These are phyloP conservation scores for Abrus pulchellus DNA, from an alignment of 306 rosid species.

Conservation along the genomic window DNA sequence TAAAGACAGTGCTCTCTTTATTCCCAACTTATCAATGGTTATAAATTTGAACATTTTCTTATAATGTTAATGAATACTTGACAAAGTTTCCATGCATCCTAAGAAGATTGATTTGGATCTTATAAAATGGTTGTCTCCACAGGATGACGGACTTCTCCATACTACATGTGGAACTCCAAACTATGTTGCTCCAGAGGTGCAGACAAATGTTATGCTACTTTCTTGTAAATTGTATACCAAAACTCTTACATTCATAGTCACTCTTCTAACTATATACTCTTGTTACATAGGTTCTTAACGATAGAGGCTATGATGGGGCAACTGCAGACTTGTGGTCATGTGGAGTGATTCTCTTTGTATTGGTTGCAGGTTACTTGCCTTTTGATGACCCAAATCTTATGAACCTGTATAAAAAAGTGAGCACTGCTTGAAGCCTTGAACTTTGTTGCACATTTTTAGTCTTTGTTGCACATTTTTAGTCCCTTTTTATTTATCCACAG, in stretches of 20 bases:
- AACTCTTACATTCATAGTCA: slow-evolving; percentile 22
- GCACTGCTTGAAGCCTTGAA: slow-evolving; percentile 49
- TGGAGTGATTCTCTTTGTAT: slow-evolving; percentile 98
- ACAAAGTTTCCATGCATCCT: slow-evolving; percentile 22
- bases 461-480: slow-evolving; percentile 22
- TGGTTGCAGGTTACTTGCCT: slow-evolving; percentile 99
- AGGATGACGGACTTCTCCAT: slow-evolving; percentile 98
- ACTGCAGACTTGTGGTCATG: slow-evolving; percentile 99
- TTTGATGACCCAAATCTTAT: slow-evolving; percentile 92
- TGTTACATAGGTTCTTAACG: slow-evolving; percentile 84
- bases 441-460: slow-evolving; percentile 27
- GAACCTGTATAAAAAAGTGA: slow-evolving; percentile 87
- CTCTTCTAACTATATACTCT: slow-evolving; percentile 40
- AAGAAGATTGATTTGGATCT: slow-evolving; percentile 31
- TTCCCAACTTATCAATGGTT: not conserved
- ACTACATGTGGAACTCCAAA: slow-evolving; percentile 99
- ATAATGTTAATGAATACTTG: slow-evolving; percentile 4
- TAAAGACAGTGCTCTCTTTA: not conserved
- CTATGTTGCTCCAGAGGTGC: slow-evolving; percentile 99
- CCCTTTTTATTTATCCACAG: slow-evolving; percentile 62
- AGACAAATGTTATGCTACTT: slow-evolving; percentile 32
- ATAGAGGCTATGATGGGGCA: slow-evolving; percentile 95
- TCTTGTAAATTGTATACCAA: not conserved
- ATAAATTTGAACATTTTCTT: slow-evolving; percentile 38
- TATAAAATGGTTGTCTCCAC: slow-evolving; percentile 47